Conservation (phyloP, 2,329 filamentous ascomycete genomes). For the Ophiosphaerella korrae region DNA sequence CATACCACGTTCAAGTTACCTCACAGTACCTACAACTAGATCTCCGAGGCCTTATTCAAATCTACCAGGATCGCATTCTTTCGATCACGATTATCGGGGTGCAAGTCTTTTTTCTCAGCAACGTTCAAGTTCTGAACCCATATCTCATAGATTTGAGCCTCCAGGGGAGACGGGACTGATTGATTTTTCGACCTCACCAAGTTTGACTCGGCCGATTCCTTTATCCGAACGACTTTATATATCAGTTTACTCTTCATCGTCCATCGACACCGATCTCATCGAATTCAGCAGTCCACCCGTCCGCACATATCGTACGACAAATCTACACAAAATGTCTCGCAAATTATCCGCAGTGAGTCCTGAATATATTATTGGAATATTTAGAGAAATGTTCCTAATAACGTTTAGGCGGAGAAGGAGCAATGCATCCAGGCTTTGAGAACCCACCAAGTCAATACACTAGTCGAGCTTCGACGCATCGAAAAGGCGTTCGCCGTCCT, state of each 20-base stretch:
- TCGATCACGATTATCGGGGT: conserved; percentile 7
- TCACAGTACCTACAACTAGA: conserved; percentile 20
- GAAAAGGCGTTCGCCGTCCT: conserved; percentile 68
- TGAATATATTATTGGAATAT: background rate
- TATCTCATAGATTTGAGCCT: conserved; percentile 11
- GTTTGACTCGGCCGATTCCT: conserved; percentile 3
- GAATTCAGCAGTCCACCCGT: conserved; percentile 34
- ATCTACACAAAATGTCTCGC: conserved; percentile 33
- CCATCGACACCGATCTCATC: conserved; percentile 22
- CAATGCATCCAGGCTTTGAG: conserved; percentile 68
- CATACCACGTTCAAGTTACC: conserved; percentile 17
- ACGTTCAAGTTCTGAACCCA: conserved; percentile 1
- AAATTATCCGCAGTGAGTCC: conserved; percentile 34
- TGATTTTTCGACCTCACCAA: background rate
- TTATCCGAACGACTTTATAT: conserved; percentile 18
- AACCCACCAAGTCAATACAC: conserved; percentile 73
- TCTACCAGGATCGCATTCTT: conserved; percentile 5
- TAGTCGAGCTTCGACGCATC: conserved; percentile 73
- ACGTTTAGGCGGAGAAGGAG: conserved; percentile 51
- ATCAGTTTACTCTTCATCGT: conserved; percentile 28
- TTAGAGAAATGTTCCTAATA: conserved; percentile 6
- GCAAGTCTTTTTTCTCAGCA: background rate
- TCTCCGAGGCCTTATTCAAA: background rate
- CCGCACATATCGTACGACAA: conserved; percentile 27
- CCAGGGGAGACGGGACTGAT: background rate